These are phyloP conservation scores for Bipolaris sorokiniana DNA, from an alignment of 2,329 filamentous ascomycete species.

Conservation along the genomic window DNA sequence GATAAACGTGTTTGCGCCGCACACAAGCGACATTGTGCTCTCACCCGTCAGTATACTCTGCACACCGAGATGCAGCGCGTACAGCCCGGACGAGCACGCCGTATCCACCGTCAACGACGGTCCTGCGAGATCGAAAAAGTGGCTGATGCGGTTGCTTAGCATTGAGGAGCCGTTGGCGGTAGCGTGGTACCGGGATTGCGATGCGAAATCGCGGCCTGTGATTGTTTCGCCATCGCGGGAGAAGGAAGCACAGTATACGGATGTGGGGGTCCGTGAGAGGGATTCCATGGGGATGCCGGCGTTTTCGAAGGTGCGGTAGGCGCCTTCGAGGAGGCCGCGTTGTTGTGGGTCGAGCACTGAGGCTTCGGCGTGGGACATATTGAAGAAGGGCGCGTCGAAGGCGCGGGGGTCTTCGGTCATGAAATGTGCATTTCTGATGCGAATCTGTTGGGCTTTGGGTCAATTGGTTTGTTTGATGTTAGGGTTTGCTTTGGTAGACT, in stretches of 20 bases:
- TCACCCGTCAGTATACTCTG: conserved; percentile 30
- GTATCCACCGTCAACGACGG: conserved; percentile 30
- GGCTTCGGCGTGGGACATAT: background rate
- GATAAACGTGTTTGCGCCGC: conserved; percentile 12
- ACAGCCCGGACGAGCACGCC: conserved; percentile 29
- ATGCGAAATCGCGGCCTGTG: conserved; percentile 4
- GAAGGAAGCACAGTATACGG: conserved; percentile 18
- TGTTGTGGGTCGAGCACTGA: conserved; percentile 30
- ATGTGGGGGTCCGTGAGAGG: conserved; percentile 17
- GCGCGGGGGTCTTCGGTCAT: background rate
- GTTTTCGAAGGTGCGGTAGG: conserved; percentile 33
- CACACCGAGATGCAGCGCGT: conserved; percentile 27
- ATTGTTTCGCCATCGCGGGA: conserved; percentile 8
- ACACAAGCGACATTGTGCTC: conserved; percentile 20
- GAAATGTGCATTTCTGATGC: background rate
- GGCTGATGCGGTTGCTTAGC: conserved; percentile 30
- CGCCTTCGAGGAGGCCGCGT: conserved; percentile 27
- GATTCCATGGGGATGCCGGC: conserved; percentile 17
- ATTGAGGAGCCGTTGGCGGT: conserved; percentile 29
- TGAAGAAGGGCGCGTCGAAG: background rate
- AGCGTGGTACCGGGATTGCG: conserved; percentile 9
- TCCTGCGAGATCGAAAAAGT: conserved; percentile 29
- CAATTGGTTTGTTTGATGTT: background rate
- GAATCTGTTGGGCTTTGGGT: background rate
- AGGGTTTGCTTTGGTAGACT: background rate